Evolutionary conservation across 208 protist species (phyloP).

Genomic region (Trypanosoma grayi): DNA sequence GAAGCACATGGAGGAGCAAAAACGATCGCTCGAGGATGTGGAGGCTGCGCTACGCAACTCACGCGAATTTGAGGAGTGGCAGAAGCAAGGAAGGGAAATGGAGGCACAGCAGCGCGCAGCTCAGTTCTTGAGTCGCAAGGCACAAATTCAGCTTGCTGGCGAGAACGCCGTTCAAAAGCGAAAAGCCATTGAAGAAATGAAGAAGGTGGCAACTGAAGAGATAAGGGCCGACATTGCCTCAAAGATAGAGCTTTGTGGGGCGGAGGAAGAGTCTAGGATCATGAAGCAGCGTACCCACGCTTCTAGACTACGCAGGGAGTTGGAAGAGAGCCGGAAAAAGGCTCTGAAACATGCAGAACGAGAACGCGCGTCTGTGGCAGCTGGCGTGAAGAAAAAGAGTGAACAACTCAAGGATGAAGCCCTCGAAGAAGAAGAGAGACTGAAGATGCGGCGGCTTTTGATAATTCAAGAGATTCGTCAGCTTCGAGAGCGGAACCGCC

Average conservation of each 20-base stretch:
- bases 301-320: constrained; percentile 28
- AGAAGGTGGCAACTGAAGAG: neutral
- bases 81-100: constrained; percentile 33
- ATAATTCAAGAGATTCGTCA: constrained; percentile 63
- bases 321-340: constrained; percentile 26
- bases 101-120: constrained; percentile 25
- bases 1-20: constrained; percentile 32
- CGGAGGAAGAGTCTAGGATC: constrained; percentile 25
- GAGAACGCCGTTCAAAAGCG: constrained; percentile 11
- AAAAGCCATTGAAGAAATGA: constrained; percentile 15
- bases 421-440: constrained; percentile 35
- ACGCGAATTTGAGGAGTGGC: constrained; percentile 57
- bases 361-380: constrained; percentile 29
- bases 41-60: constrained; percentile 46
- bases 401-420: constrained; percentile 33
- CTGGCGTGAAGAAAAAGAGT: constrained; percentile 39
- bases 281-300: constrained; percentile 20
- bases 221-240: constrained; percentile 8
- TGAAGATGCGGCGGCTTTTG: constrained; percentile 30
- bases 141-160: neutral
- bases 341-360: constrained; percentile 25
- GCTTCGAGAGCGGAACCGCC: constrained; percentile 49
- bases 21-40: constrained; percentile 36
- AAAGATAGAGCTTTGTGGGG: constrained; percentile 15
- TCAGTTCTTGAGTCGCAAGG: constrained; percentile 29